A percentile compares a stretch with the other conserved stretches of the same genome.
phyloP scores from a whole-genome alignment of 352 stramenopile genomes.

The Pythium aristosporum region DNA sequence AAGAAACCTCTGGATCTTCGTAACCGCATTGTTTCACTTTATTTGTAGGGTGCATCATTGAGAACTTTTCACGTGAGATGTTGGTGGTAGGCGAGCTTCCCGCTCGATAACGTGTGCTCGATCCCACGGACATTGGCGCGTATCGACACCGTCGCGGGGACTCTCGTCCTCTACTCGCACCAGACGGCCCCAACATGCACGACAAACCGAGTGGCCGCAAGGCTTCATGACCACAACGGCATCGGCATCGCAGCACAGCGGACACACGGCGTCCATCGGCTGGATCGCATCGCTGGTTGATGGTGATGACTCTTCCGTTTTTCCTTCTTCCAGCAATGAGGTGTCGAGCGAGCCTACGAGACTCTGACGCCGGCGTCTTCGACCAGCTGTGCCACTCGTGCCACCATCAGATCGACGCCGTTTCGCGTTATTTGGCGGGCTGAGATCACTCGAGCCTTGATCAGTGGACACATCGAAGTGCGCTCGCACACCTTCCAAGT shows the following conservation, averaged over 20 bases:
- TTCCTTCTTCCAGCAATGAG: slow-evolving; percentile 12
- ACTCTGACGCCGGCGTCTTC: slow-evolving; percentile 22
- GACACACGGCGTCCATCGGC: slow-evolving; percentile 30
- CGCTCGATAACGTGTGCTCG: slow-evolving; percentile 45
- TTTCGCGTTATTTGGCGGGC: not conserved
- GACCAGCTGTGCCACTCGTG: not conserved
- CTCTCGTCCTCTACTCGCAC: not conserved
- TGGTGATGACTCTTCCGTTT: slow-evolving; percentile 2
- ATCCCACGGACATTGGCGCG: slow-evolving; percentile 61
- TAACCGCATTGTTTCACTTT: not conserved
- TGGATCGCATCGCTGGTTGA: not conserved
- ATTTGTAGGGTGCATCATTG: not conserved
- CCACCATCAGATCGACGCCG: slow-evolving; percentile 10
- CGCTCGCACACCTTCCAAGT: slow-evolving; percentile 14
- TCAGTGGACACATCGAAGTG: not conserved
- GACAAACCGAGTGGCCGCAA: slow-evolving; percentile 51
- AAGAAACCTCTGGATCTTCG: not conserved
- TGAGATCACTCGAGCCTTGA: not conserved
- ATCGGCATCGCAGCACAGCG: slow-evolving; percentile 43
- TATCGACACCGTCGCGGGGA: not conserved
- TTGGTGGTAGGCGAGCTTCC: not conserved
- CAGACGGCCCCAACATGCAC: slow-evolving; percentile 33
- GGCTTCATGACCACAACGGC: slow-evolving; percentile 56
- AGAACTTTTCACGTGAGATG: not conserved
- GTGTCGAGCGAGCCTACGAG: slow-evolving; percentile 18